Evolutionary conservation across 1,284 basidiomycete species (phyloP).

Genomic region (Boletus albobrunnescens): DNA sequence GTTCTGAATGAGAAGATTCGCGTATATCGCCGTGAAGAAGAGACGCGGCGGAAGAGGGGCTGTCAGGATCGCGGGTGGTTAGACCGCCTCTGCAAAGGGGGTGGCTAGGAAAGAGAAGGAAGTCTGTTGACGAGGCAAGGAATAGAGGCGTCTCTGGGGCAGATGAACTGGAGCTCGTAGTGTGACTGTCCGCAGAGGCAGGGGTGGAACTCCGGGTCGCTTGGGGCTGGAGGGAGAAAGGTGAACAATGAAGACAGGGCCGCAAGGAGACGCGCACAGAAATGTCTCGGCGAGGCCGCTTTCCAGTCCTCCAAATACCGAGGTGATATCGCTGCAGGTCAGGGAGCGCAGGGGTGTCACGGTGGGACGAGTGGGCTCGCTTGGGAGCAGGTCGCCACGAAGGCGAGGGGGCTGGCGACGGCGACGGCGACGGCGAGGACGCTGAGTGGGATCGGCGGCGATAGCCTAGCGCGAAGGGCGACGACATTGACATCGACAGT

Average conservation of each 20-base stretch:
- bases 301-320: conserved; percentile 51
- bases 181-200: conserved; percentile 29
- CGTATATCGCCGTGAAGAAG: conserved; percentile 12
- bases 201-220: conserved; percentile 29
- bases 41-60: conserved; percentile 21
- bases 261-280: conserved; percentile 37
- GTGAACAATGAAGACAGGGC: background rate
- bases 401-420: conserved; percentile 33
- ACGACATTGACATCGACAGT: conserved; percentile 36
- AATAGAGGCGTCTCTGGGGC: conserved; percentile 38
- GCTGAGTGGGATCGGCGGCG: conserved; percentile 56
- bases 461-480: conserved; percentile 36
- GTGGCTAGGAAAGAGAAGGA: conserved; percentile 46
- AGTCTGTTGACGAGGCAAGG: conserved; percentile 56
- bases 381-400: conserved; percentile 44
- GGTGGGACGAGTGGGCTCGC: conserved; percentile 42
- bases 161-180: conserved; percentile 27
- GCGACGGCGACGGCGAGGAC: conserved; percentile 41
- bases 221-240: conserved; percentile 14
- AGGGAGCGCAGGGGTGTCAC: conserved; percentile 34
- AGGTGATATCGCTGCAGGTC: conserved; percentile 49
- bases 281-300: conserved; percentile 45
- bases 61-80: conserved; percentile 17
- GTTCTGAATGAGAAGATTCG: conserved; percentile 33
- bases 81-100: conserved; percentile 19